A percentile compares a stretch with the other conserved stretches of the same genome.
These are phyloP conservation scores for Chimonanthus salicifolius DNA, from an alignment of 164 flowering plant genomes.

Conservation along the genomic window DNA sequence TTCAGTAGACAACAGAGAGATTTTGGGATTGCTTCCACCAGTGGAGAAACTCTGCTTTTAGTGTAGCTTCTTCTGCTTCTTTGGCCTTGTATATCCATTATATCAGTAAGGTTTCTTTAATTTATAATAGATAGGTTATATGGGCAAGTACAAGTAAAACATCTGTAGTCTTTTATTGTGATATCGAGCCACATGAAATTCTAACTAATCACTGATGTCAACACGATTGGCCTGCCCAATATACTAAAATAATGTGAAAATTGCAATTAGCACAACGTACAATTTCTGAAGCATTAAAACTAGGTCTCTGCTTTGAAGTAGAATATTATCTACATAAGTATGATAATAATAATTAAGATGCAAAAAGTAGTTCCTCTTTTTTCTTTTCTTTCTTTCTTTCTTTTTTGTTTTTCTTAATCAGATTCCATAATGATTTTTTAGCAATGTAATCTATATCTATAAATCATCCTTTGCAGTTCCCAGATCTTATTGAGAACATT, in stretches of 20 bases:
- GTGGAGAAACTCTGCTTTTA: not conserved
- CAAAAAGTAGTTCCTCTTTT: not conserved
- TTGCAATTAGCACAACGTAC: no score
- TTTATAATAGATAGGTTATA: not conserved
- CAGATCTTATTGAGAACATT: slow-evolving; percentile 58
- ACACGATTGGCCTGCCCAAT: not conserved
- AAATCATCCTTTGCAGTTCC: slow-evolving; percentile 30
- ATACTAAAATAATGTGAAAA: not conserved
- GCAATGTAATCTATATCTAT: not conserved
- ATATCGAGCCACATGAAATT: not conserved
- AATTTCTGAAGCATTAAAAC: not conserved
- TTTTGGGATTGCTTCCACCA: not conserved
- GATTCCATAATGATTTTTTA: not conserved
- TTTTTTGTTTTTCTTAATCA: not conserved
- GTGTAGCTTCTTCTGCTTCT: not conserved
- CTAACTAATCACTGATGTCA: not conserved
- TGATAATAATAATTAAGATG: not conserved
- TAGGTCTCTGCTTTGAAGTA: not conserved
- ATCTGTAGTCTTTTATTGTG: not conserved
- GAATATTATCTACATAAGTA: not conserved
- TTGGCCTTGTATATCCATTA: not conserved
- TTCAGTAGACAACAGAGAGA: not conserved
- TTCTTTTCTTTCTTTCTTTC: not conserved
- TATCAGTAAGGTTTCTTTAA: not conserved
- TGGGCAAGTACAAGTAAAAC: not conserved